Percentiles rank a stretch among this genome's conserved stretches.
Evolutionary conservation across 352 stramenopile genomes (phyloP).

Genomic region (Phytophthora macrochlamydospora): DNA sequence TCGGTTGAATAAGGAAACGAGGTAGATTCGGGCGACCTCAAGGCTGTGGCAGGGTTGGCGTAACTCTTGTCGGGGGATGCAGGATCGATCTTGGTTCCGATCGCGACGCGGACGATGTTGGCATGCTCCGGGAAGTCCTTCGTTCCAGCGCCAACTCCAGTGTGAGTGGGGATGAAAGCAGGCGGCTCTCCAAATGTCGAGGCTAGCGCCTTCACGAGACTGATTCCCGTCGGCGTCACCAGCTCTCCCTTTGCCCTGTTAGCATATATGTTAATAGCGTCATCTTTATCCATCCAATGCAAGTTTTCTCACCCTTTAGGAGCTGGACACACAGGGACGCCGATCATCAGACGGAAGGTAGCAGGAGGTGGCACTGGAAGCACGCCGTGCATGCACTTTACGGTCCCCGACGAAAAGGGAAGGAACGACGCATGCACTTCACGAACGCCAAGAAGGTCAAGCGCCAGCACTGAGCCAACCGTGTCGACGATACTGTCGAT

Average conservation of each 20-base stretch:
- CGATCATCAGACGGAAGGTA: slow-evolving; percentile 95
- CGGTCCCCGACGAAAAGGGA: slow-evolving; percentile 92
- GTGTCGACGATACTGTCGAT: slow-evolving; percentile 98
- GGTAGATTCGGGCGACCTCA: slow-evolving; percentile 23
- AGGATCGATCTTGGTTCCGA: slow-evolving; percentile 63
- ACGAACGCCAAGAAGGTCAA: slow-evolving; percentile 92
- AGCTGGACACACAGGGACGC: slow-evolving; percentile 92
- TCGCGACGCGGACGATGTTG: slow-evolving; percentile 91
- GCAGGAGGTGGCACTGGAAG: slow-evolving; percentile 95
- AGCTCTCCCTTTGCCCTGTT: slow-evolving; percentile 89
- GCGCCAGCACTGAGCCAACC: slow-evolving; percentile 92
- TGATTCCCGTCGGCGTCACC: slow-evolving; percentile 96
- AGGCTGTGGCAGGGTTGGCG: slow-evolving; percentile 30
- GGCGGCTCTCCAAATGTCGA: slow-evolving; percentile 77
- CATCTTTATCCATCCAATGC: neutral
- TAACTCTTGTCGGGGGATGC: slow-evolving; percentile 39
- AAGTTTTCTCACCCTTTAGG: slow-evolving; percentile 66
- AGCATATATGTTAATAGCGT: neutral
- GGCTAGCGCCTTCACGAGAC: slow-evolving; percentile 91
- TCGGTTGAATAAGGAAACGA: slow-evolving; percentile 34
- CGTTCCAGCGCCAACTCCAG: slow-evolving; percentile 81
- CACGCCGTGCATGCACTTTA: slow-evolving; percentile 95
- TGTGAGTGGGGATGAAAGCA: slow-evolving; percentile 76
- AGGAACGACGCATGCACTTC: slow-evolving; percentile 85
- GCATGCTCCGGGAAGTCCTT: slow-evolving; percentile 90